A percentile compares a stretch with the other conserved stretches of the same genome.
Conservation (phyloP, 768 basidiomycete genomes). For the Leccinellum rugosiceps region DNA sequence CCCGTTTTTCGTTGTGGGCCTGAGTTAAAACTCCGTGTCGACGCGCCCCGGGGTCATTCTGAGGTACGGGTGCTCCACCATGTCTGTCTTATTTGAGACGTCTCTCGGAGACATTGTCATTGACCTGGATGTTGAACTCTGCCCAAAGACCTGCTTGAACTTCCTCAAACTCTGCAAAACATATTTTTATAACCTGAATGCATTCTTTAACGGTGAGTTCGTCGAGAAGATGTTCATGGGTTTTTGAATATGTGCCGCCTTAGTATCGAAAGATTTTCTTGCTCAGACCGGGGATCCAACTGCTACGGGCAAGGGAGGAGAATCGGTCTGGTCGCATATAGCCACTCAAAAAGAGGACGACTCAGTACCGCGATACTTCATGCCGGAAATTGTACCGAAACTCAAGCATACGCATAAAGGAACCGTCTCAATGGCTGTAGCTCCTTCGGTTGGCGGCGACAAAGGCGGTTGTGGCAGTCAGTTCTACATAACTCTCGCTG, state of each 20-base stretch:
- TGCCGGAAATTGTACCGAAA: constrained; percentile 75
- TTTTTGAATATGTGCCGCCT: constrained; percentile 1
- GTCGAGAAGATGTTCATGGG: not conserved
- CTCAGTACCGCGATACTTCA: constrained; percentile 70
- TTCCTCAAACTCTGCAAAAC: constrained; percentile 97
- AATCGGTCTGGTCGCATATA: constrained; percentile 81
- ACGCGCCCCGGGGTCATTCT: not conserved
- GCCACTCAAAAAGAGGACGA: constrained; percentile 40
- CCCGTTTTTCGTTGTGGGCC: too few species aligned
- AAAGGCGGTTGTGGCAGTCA: constrained; percentile 89
- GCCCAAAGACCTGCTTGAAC: constrained; percentile 91
- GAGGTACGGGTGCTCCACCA: constrained; percentile 26
- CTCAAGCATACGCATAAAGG: constrained; percentile 84
- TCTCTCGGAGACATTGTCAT: constrained; percentile 96
- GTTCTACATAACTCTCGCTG: constrained; percentile 92
- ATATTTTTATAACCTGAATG: constrained; percentile 95
- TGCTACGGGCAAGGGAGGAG: constrained; percentile 91
- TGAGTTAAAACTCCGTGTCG: not conserved
- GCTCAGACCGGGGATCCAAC: constrained; percentile 97
- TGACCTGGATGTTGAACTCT: constrained; percentile 87
- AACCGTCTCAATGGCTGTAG: constrained; percentile 96
- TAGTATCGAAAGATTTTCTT: constrained; percentile 96
- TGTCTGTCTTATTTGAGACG: constrained; percentile 97
- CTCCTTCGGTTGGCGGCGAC: constrained; percentile 68
- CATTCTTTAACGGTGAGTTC: constrained; percentile 92